phyloP scores from a whole-genome alignment of 495 filamentous ascomycete species.

The Talaromyces wortmannii region DNA sequence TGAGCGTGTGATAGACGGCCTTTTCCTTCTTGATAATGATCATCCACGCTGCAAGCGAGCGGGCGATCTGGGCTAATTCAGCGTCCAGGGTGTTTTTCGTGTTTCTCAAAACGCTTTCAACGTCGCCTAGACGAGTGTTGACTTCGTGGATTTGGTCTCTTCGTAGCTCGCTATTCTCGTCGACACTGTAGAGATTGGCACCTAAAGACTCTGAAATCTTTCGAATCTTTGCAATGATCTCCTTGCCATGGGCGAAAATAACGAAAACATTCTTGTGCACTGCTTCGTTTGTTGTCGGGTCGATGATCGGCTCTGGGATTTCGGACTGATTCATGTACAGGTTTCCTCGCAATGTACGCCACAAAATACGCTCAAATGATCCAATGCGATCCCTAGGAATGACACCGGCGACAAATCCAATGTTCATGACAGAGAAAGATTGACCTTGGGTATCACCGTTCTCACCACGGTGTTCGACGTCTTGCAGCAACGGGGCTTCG shows the following conservation, averaged over 20 bases:
- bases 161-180: conserved; percentile 91
- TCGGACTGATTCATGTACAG: conserved; percentile 99
- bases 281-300: conserved; percentile 84
- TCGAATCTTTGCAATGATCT: conserved; percentile 95
- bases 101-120: conserved; percentile 84
- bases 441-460: conserved; percentile 67
- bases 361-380: conserved; percentile 93
- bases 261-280: conserved; percentile 98
- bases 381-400: conserved; percentile 89
- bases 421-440: conserved; percentile 93
- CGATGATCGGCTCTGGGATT: conserved; percentile 89
- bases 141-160: conserved; percentile 95
- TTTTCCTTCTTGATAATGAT: conserved; percentile 97
- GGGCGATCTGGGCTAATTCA: conserved; percentile 86
- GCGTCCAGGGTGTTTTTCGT: conserved; percentile 94
- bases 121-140: conserved; percentile 83
- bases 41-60: conserved; percentile 90
- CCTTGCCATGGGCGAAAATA: conserved; percentile 97
- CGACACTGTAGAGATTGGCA: conserved; percentile 90
- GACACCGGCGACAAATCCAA: conserved; percentile 98
- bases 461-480: conserved; percentile 70
- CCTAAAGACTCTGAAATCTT: conserved; percentile 98
- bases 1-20: conserved; percentile 93
- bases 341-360: conserved; percentile 94
- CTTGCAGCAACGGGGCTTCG: conserved; percentile 70